Percentiles rank a stretch among this genome's conserved stretches.
These are phyloP conservation scores for Carex parvula DNA, from an alignment of 176 grass and related monocot genomes.

Conservation along the genomic window DNA sequence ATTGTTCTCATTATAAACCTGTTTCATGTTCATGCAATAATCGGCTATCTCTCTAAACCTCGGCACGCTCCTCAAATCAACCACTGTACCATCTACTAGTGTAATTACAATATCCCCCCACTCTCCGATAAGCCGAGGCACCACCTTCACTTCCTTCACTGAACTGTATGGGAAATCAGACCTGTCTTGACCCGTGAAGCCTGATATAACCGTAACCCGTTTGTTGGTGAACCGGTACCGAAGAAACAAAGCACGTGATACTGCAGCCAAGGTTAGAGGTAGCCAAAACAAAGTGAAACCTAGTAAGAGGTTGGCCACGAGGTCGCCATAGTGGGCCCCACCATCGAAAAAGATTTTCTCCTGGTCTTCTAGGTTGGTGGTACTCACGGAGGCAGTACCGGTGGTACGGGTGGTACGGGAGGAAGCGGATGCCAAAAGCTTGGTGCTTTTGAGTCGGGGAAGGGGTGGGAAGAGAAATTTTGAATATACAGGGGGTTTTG, in stretches of 20 bases:
- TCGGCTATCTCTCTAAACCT: constrained; percentile 87
- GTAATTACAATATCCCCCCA: constrained; percentile 96
- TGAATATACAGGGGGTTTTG: background rate
- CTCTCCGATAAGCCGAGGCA: constrained; percentile 89
- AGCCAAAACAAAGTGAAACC: constrained; percentile 89
- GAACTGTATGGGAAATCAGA: constrained; percentile 87
- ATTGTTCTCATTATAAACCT: background rate
- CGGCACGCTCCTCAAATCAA: constrained; percentile 92
- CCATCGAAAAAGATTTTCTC: constrained; percentile 92
- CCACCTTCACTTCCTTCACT: constrained; percentile 56
- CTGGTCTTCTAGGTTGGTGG: background rate
- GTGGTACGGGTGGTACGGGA: constrained; percentile 25
- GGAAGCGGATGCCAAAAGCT: constrained; percentile 33
- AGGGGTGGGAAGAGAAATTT: background rate
- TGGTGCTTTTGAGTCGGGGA: constrained; percentile 9
- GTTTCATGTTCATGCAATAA: constrained; percentile 61
- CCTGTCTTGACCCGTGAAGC: constrained; percentile 75
- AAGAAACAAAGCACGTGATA: constrained; percentile 77
- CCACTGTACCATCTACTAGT: constrained; percentile 80
- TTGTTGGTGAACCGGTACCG: constrained; percentile 87
- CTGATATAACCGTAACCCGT: constrained; percentile 76
- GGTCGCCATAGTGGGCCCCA: constrained; percentile 83
- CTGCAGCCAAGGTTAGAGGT: constrained; percentile 81
- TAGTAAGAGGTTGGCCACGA: constrained; percentile 65
- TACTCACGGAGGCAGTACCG: background rate